Conservation (phyloP, 306 rosid species). For the Cyclanthera cordifolia region DNA sequence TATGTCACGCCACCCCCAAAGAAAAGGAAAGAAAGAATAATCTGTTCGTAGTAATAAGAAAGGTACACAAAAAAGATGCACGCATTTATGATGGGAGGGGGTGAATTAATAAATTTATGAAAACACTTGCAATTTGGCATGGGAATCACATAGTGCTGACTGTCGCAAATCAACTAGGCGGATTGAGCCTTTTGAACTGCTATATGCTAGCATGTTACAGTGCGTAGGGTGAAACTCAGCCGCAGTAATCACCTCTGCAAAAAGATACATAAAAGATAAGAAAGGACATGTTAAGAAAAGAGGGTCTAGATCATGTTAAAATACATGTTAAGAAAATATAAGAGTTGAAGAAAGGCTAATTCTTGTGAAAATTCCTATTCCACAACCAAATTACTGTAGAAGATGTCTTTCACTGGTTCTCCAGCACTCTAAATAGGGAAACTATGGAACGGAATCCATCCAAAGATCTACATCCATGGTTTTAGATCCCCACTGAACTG, state of each 20-base stretch:
- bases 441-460: background rate
- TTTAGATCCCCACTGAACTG: background rate
- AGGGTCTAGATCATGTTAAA: background rate
- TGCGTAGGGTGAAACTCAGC: constrained; percentile 99
- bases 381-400: background rate
- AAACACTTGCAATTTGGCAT: constrained; percentile 70
- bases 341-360: constrained; percentile 1
- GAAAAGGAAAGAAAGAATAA: background rate
- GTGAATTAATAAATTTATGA: background rate
- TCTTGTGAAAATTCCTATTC: background rate
- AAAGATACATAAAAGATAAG: constrained; percentile 15
- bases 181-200: constrained; percentile 97
- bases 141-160: constrained; percentile 96
- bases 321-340: constrained; percentile 13
- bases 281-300: constrained; percentile 14
- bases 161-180: constrained; percentile 95
- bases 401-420: background rate
- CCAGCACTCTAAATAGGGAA: background rate
- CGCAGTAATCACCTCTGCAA: constrained; percentile 96
- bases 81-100: background rate
- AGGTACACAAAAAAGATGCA: background rate
- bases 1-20: background rate
- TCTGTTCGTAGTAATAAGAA: background rate
- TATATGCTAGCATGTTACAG: constrained; percentile 84
- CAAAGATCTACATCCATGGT: background rate